Evolutionary conservation across 106 monocot genomes (phyloP), one percentile per base, ranked within the genome.

Genomic region (Allium sativum): DNA sequence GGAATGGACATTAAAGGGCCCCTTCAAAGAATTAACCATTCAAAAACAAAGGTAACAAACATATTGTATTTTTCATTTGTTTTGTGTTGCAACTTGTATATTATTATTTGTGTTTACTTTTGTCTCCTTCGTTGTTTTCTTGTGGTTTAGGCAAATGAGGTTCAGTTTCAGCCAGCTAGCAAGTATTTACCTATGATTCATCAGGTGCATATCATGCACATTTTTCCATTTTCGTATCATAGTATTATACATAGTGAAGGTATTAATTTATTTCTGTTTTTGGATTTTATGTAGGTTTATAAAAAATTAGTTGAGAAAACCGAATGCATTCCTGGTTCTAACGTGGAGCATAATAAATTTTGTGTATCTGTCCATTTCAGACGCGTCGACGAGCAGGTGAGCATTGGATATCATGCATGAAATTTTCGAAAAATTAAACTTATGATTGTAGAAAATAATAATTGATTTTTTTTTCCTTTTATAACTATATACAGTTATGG

Each of bases 331-430:
- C 66, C 65, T 31, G 88, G 88, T 12, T 68, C 81, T 45, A 81
- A 75, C 59, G 84, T 89, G 62, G 88, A 89, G 84, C 75, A 89
- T 78, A 84, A 89, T 73, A 84, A 78, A 65, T 89, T 89, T 64
- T 89, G 88, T 48, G 55, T 78, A 22, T 89, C 88, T 40, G 88
- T 89, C 64, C 88, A 89, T 44, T 89, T 72, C 56, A 66, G 88
- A 45, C 75, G 81, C 42, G 84, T 84, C 6, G 84, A 84, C 48
- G 88, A 84, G 68, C 48, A 48, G 62, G 72, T 72, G 19, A 54
- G 54, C 31, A 52, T 69, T 70, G 31, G 31, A 31, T 31, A 31
- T 31, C 31, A 31, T 31, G 31, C 31, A 31, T 31, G 5, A 31
- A 31, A 31, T 31, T 31, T 3, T 31, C 31, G 5, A 31, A 5